Base-by-base conservation (phyloP, 1,139 yeast species). In the Saccharomycopsis phalli region DNA sequence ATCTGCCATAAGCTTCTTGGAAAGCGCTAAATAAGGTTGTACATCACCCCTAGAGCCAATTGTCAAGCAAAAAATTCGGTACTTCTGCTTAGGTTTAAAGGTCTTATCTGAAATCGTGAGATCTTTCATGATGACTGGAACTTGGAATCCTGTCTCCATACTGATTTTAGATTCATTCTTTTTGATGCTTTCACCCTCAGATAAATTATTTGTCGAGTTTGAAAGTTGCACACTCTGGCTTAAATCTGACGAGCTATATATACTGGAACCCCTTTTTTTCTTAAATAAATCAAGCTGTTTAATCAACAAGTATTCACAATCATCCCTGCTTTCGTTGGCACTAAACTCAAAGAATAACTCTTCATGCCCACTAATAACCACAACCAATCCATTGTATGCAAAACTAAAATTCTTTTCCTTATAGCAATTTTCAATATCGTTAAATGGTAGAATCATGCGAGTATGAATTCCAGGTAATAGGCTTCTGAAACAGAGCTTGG, bases 41-140 rank as follows among this genome's bases (percentile, higher is more conserved):
- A 88, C 97, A 59, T 88, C 97, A 33, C 97, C 97, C 44, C 97
- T 66, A 0, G 95, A 84, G 0, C 97, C 97, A 54, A 88, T 88
- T 0, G 97, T 88, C 44, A 88, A 61, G 42, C 87, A 62, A 0
- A 86, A 80, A 52, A 88, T 73, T 33, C 69, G 73, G 49, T 70
- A 70, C 20, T 71, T 69, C 0, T 35, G 19, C 2, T 65, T 55
- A 0, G 86, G 79, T 38, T 63, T 66, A 21, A 77, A 61, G 41
- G 65, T 29, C 13, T 14, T 71, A 0, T 77, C 71, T 47, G 66
- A 58, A 43, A 68, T 64, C 0, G 84, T 82, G 30, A 76, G 74
- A 41, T 76, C 82, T 51, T 77, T 84, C 38, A 79, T 59, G 31
- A 81, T 68, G 4, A 81, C 65, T 0, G 91, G 88, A 21, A 80